phyloP scores from a whole-genome alignment of 1,284 basidiomycete species.

The Cutaneotrichosporon dermatis region DNA sequence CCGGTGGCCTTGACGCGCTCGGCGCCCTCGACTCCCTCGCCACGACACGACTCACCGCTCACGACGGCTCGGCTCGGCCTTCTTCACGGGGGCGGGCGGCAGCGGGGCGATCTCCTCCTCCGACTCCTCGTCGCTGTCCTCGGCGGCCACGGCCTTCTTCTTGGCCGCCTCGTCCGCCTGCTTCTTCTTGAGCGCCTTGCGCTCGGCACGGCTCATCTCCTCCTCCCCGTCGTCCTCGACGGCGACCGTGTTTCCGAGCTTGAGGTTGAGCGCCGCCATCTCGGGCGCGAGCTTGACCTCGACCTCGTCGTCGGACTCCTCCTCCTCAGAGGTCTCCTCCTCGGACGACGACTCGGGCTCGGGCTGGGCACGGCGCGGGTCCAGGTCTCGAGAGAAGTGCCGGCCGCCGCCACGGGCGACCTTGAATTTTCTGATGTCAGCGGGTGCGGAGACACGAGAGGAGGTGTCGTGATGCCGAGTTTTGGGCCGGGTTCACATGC shows the following conservation, averaged over 20 bases:
- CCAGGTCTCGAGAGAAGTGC: constrained; percentile 61
- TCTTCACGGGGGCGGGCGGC: constrained; percentile 6
- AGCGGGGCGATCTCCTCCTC: constrained; percentile 46
- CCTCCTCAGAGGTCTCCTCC: constrained; percentile 36
- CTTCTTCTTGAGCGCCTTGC: constrained; percentile 66
- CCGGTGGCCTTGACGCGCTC: too few relatives aligned
- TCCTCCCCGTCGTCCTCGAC: constrained; percentile 40
- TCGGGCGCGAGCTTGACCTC: constrained; percentile 37
- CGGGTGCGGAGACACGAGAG: not conserved
- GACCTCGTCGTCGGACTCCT: constrained; percentile 18
- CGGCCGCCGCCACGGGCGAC: constrained; percentile 79
- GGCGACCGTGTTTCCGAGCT: constrained; percentile 44
- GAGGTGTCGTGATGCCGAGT: too few relatives aligned
- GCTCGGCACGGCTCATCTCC: constrained; percentile 62
- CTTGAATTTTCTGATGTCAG: constrained; percentile 62
- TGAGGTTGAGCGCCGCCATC: constrained; percentile 46
- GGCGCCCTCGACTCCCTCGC: too few relatives aligned
- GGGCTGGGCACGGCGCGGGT: constrained; percentile 25
- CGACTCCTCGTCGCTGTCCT: constrained; percentile 55
- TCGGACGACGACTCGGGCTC: constrained; percentile 24
- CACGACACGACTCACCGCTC: constrained; percentile 57
- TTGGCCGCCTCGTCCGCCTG: constrained; percentile 52
- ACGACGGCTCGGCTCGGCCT: constrained; percentile 57
- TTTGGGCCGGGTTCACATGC: too few relatives aligned
- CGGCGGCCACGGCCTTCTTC: constrained; percentile 29